Evolutionary conservation across 192 early-diverging fungal species (phyloP).

Genomic region (Coemansia sp.): DNA sequence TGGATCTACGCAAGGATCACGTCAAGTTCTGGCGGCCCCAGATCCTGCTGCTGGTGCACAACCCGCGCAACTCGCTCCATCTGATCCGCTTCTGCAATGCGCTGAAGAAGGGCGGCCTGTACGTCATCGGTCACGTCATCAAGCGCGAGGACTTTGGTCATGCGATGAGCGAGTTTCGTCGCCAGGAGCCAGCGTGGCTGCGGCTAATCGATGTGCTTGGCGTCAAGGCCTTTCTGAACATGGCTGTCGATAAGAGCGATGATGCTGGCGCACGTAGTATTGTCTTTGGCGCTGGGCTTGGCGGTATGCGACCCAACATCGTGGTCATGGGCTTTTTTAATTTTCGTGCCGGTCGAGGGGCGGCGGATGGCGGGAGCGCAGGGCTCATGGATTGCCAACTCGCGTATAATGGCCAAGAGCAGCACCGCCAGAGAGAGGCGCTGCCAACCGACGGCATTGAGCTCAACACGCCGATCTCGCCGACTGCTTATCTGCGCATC

Average conservation of each 20-base stretch:
- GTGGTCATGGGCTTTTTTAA: constrained; percentile 64
- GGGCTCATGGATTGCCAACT: not conserved
- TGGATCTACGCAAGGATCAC: constrained; percentile 65
- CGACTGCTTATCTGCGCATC: constrained; percentile 66
- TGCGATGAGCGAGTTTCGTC: constrained; percentile 52
- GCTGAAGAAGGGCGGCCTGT: constrained; percentile 71
- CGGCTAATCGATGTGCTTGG: constrained; percentile 59
- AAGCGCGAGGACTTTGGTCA: constrained; percentile 55
- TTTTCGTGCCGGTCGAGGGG: constrained; percentile 7
- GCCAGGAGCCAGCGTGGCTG: constrained; percentile 62
- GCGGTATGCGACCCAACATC: constrained; percentile 70
- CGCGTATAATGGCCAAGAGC: not conserved
- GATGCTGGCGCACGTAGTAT: constrained; percentile 59
- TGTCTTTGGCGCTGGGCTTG: constrained; percentile 64
- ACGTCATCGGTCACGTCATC: constrained; percentile 66
- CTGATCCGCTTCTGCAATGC: constrained; percentile 69
- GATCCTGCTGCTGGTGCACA: constrained; percentile 65
- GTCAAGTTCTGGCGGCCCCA: constrained; percentile 76
- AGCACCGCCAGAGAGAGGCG: not conserved
- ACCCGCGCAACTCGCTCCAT: constrained; percentile 58
- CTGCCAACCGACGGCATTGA: constrained; percentile 61
- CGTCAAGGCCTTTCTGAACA: constrained; percentile 67
- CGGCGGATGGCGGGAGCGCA: not conserved
- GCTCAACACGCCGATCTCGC: constrained; percentile 60
- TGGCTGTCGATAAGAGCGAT: constrained; percentile 56